Evolutionary conservation across 441 rosid species (phyloP).

Genomic region (Aleurites moluccanus): DNA sequence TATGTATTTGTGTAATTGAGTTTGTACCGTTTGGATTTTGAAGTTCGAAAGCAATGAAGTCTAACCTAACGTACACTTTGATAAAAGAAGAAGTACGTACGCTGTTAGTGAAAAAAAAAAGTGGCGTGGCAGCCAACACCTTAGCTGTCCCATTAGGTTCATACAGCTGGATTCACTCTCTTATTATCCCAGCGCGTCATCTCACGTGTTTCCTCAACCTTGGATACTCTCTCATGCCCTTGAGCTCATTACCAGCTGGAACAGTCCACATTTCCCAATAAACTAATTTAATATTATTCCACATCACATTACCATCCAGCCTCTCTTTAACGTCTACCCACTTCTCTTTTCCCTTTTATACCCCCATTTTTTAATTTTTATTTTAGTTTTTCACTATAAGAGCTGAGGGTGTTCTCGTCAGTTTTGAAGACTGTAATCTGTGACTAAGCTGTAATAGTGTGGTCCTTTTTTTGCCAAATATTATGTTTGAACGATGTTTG

Average conservation of each 20-base stretch:
- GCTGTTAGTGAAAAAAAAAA: not conserved
- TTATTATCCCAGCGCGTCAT: slow-evolving; percentile 20
- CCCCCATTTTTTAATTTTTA: too few relatives aligned
- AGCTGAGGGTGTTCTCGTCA: slow-evolving; percentile 14
- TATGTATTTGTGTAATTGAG: too few relatives aligned
- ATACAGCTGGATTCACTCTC: not conserved
- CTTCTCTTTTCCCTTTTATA: not conserved
- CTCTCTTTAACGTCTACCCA: slow-evolving; percentile 18
- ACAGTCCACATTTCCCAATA: slow-evolving; percentile 27
- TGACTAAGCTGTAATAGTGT: slow-evolving; percentile 15
- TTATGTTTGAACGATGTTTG: not conserved
- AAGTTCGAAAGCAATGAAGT: not conserved
- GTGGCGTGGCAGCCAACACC: not conserved
- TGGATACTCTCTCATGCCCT: slow-evolving; percentile 16
- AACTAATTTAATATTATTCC: not conserved
- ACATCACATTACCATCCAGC: slow-evolving; percentile 3
- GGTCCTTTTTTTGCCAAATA: not conserved
- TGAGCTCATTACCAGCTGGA: slow-evolving; percentile 28
- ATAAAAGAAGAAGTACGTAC: not conserved
- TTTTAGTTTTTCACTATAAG: too few relatives aligned
- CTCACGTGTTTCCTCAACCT: slow-evolving; percentile 23
- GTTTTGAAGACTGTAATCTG: not conserved
- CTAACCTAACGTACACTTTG: slow-evolving; percentile 7
- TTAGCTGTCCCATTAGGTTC: not conserved
- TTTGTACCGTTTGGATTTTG: not conserved